Conservation (phyloP, 257 asterid genomes). For the Henckelia pumila region DNA sequence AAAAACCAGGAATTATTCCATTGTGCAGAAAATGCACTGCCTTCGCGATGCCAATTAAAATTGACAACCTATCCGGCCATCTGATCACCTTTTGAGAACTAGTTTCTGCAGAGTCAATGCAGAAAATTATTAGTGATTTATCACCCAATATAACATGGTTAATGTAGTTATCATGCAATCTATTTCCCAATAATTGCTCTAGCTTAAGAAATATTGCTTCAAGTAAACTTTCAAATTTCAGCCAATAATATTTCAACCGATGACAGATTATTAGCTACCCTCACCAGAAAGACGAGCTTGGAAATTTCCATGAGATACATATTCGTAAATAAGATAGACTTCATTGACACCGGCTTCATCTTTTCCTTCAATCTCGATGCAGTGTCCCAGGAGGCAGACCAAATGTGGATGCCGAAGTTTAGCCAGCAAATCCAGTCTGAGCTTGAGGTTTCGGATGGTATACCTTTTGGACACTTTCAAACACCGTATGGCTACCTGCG, state of each 20-base stretch:
- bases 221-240: background rate
- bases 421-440: slow-evolving; percentile 61
- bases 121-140: slow-evolving; percentile 6
- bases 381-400: slow-evolving; percentile 70
- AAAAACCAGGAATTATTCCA: slow-evolving; percentile 66
- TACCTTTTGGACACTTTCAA: slow-evolving; percentile 46
- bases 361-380: slow-evolving; percentile 47
- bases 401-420: slow-evolving; percentile 65
- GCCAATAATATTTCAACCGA: background rate
- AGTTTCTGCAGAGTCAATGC: slow-evolving; percentile 35
- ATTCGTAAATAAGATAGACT: slow-evolving; percentile 60
- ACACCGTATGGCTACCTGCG: slow-evolving; percentile 52
- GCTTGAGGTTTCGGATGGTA: slow-evolving; percentile 62
- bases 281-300: slow-evolving; percentile 61
- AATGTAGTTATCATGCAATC: background rate
- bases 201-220: background rate
- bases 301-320: slow-evolving; percentile 49
- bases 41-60: slow-evolving; percentile 59
- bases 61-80: slow-evolving; percentile 62
- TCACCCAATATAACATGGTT: background rate
- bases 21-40: slow-evolving; percentile 83
- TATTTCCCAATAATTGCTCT: background rate
- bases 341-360: slow-evolving; percentile 37
- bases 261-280: background rate
- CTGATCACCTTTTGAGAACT: slow-evolving; percentile 50